Percentiles rank a stretch among this genome's conserved stretches.
phyloP scores from a whole-genome alignment of 768 basidiomycete species.

The Suillus weaverae region DNA sequence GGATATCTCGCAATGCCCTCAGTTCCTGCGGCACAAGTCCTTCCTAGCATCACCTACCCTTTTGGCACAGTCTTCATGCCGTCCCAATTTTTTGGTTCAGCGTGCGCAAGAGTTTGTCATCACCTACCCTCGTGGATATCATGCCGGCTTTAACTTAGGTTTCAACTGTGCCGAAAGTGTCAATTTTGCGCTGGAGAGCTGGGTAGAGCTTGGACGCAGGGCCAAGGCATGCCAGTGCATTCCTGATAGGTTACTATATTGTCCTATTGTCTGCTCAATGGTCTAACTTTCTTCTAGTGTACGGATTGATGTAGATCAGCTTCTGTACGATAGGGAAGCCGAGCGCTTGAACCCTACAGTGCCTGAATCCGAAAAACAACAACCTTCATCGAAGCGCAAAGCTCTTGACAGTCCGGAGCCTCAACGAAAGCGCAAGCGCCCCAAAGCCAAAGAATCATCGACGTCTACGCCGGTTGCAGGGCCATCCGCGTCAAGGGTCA shows the following conservation, averaged over 20 bases:
- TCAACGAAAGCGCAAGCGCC: conserved; percentile 26
- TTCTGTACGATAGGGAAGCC: conserved; percentile 65
- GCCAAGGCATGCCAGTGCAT: conserved; percentile 78
- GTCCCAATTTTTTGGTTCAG: conserved; percentile 87
- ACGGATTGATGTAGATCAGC: conserved; percentile 88
- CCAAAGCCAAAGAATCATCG: conserved; percentile 14
- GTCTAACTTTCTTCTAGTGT: conserved; percentile 54
- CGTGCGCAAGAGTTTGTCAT: conserved; percentile 95
- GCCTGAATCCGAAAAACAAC: conserved; percentile 2
- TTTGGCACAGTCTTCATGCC: conserved; percentile 75
- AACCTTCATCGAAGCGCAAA: conserved; percentile 41
- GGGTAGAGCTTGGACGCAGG: conserved; percentile 84
- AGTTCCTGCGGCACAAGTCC: conserved; percentile 96
- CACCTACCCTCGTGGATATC: conserved; percentile 93
- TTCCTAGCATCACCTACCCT: conserved; percentile 88
- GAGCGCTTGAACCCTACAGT: conserved; percentile 33
- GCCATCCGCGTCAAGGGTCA: conserved; percentile 49
- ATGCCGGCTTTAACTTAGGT: conserved; percentile 95
- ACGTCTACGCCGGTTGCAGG: conserved; percentile 15
- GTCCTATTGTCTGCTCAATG: conserved; percentile 1
- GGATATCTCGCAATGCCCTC: conserved; percentile 80
- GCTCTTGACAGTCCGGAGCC: conserved; percentile 28
- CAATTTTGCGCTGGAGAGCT: conserved; percentile 94
- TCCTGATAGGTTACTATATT: conserved; percentile 58
- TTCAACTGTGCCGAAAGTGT: conserved; percentile 97